phyloP scores from a whole-genome alignment of 225 moss, liverwort and hornwort species.

The Pleurozium schreberi region DNA sequence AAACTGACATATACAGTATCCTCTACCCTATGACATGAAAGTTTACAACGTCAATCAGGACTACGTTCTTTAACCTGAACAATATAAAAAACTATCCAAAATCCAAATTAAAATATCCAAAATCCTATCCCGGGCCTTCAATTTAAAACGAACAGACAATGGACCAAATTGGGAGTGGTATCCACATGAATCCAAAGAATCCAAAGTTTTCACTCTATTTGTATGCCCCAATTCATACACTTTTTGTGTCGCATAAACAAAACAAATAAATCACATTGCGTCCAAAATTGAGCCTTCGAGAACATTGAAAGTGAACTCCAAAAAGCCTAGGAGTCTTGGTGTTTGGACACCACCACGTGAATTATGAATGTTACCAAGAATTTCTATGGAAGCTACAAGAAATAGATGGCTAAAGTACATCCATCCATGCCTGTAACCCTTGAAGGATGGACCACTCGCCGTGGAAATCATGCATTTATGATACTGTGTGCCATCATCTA shows the following conservation, averaged over 20 bases:
- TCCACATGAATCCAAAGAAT: neutral
- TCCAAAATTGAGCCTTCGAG: neutral
- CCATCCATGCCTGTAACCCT: too few species aligned
- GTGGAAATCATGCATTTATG: too few species aligned
- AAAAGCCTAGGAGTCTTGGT: neutral
- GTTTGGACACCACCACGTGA: neutral
- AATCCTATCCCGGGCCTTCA: neutral
- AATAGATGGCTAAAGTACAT: neutral
- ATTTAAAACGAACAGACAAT: neutral
- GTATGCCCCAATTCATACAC: neutral
- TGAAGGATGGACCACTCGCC: too few species aligned
- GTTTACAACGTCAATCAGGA: neutral
- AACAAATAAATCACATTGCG: too few species aligned
- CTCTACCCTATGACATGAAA: neutral
- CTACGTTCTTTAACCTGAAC: neutral
- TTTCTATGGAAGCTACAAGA: fast-evolving
- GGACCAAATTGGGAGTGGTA: fast-evolving
- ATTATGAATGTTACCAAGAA: neutral
- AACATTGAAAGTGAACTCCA: neutral
- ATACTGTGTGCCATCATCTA: too few species aligned
- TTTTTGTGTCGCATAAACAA: neutral
- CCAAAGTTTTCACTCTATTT: too few species aligned
- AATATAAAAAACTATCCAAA: neutral
- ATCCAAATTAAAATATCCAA: neutral
- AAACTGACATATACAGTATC: neutral